Base-by-base conservation (phyloP, 2,329 filamentous ascomycete species). In the Pezizomycotina sp. region DNA sequence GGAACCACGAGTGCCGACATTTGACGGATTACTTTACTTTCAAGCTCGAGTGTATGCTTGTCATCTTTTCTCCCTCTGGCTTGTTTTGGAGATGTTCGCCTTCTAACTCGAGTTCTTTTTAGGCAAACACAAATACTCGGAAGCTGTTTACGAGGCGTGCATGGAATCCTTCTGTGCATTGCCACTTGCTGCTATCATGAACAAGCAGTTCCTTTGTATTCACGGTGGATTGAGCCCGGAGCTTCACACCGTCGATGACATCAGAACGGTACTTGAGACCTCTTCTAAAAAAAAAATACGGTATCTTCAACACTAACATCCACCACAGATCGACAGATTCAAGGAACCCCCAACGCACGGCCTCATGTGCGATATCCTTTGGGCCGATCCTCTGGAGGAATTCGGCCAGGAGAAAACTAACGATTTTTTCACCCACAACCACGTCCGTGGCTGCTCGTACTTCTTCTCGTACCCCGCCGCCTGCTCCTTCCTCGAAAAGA, bases 21-120 rank as follows among this genome's bases (percentile, higher is more conserved):
- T 69, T 98, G 68, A 98, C 89, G 39, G 89, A 98, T 58, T 98
- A 98, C 68, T 98, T 98, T 63, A 98, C 89, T 44, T 98, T 98
- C 68, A 95, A 98, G 68, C 74, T 98, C 40, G 89, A 98, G 60
- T 98, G 89, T 69, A 42, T 35, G 50, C 42, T 22, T 19, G 19
- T 6, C 32, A n/a, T 22, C 28, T 31, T 23, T 27, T 12, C 5
- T 15, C 18, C 26, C 5, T n/a, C 23, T n/a, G n/a, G 6, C 19
- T 14, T 12, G 8, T n/a, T 36, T 22, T 27, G 10, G 16, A 23
- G 7, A 35, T 24, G 12, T 8, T 24, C 27, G 5, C n/a, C 19
- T 9, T 33, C 38, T 30, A 44, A 23, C 16, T 24, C 32, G 7
- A 16, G 12, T 23, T 9, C 25, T 28, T 15, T 27, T 21, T 36